Conservation (phyloP, 352 stramenopile species). For the Phytophthora kernoviae region DNA sequence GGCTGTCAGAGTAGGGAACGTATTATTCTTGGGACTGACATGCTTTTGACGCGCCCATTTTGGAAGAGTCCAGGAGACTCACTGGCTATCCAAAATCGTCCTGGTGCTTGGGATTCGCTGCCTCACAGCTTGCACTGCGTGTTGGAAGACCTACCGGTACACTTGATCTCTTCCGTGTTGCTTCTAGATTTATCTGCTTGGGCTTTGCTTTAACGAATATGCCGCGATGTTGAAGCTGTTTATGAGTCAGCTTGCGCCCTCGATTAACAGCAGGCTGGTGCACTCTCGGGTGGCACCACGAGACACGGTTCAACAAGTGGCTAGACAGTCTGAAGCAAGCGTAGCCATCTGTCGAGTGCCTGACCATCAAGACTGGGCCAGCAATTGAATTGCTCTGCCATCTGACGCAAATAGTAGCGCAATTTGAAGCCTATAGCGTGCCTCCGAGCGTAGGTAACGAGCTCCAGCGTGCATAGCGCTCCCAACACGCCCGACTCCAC, state of each 20-base stretch:
- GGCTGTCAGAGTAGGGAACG: too few species aligned
- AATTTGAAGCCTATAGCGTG: slow-evolving; percentile 10
- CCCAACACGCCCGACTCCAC: slow-evolving; percentile 1
- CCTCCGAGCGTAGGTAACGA: slow-evolving; percentile 23
- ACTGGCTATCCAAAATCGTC: not conserved
- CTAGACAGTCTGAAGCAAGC: not conserved
- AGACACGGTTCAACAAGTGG: slow-evolving; percentile 21
- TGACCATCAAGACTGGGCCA: slow-evolving; percentile 11
- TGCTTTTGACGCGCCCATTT: too few species aligned
- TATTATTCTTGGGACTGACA: too few species aligned
- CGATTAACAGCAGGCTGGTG: not conserved
- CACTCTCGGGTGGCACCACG: slow-evolving; percentile 7
- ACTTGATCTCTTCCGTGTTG: slow-evolving; percentile 10
- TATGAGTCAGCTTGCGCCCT: slow-evolving; percentile 14
- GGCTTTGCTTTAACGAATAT: slow-evolving; percentile 22
- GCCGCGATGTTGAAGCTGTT: slow-evolving; percentile 13
- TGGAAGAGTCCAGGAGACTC: too few species aligned
- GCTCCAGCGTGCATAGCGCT: slow-evolving; percentile 10
- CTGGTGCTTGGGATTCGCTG: not conserved
- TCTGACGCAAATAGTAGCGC: slow-evolving; percentile 16
- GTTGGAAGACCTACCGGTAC: not conserved
- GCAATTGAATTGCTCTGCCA: slow-evolving; percentile 28
- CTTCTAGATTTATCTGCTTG: slow-evolving; percentile 12
- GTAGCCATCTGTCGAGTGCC: slow-evolving; percentile 25
- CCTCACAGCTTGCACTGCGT: slow-evolving; percentile 8